phyloP scores from a whole-genome alignment of 2,329 filamentous ascomycete genomes.

The Verticillium dahliae region DNA sequence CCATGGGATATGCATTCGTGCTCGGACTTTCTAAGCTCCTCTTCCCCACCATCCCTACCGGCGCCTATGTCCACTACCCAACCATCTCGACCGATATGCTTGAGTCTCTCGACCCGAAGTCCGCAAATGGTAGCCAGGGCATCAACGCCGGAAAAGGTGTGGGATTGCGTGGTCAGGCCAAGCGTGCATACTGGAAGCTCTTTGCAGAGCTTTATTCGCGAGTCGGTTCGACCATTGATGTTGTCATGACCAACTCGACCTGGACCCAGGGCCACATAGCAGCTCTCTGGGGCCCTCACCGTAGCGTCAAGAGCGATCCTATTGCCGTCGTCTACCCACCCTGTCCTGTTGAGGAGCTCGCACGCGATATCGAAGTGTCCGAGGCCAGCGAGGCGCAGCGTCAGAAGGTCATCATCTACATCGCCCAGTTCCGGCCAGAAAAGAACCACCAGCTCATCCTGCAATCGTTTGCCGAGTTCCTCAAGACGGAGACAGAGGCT shows the following conservation, averaged over 20 bases:
- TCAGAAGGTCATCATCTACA: slow-evolving; percentile 74
- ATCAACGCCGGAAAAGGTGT: slow-evolving; percentile 78
- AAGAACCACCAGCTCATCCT: slow-evolving; percentile 92
- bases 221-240: slow-evolving; percentile 77
- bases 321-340: slow-evolving; percentile 85
- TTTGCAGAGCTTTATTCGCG: slow-evolving; percentile 80
- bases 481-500: slow-evolving; percentile 47
- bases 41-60: slow-evolving; percentile 75
- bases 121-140: slow-evolving; percentile 54
- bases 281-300: slow-evolving; percentile 65
- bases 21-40: slow-evolving; percentile 76
- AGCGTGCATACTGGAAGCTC: slow-evolving; percentile 77
- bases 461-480: slow-evolving; percentile 73
- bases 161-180: slow-evolving; percentile 63
- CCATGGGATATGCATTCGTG: slow-evolving; percentile 95
- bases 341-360: slow-evolving; percentile 80
- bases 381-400: slow-evolving; percentile 61
- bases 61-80: slow-evolving; percentile 94
- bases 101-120: slow-evolving; percentile 63
- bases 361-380: slow-evolving; percentile 66
- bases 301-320: slow-evolving; percentile 38
- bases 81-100: slow-evolving; percentile 99
- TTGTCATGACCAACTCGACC: slow-evolving; percentile 95
- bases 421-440: slow-evolving; percentile 94
- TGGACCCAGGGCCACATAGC: slow-evolving; percentile 88